A percentile compares a stretch with the other conserved stretches of the same genome.
Evolutionary conservation across 352 stramenopile species (phyloP).

Genomic region (Pythium aristosporum): DNA sequence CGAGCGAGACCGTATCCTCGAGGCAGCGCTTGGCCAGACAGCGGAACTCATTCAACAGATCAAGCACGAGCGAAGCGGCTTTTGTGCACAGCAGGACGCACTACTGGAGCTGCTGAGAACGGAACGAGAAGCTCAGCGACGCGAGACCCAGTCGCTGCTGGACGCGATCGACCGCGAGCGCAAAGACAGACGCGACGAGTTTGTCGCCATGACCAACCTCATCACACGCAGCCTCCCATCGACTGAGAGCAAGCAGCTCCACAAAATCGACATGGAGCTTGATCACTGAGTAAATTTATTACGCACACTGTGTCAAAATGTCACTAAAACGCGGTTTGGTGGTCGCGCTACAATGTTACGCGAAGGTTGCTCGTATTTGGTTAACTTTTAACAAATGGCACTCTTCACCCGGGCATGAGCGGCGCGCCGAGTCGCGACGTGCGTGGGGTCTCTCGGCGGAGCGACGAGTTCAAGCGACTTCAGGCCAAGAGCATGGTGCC

Average conservation of each 20-base stretch:
- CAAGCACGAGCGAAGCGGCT: neutral
- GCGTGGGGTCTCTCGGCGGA: no score
- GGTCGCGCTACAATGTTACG: no score
- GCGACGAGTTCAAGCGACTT: no score
- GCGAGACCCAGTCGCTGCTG: slow-evolving; percentile 5
- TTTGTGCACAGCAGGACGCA: neutral
- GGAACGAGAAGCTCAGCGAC: neutral
- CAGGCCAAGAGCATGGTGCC: no score
- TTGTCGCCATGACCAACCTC: slow-evolving; percentile 6
- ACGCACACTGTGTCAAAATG: no score
- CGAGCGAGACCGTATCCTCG: no score
- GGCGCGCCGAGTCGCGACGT: no score
- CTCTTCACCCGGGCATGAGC: no score
- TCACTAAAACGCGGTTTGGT: no score
- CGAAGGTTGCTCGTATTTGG: no score
- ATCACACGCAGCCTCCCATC: neutral
- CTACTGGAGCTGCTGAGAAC: neutral
- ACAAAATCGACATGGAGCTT: neutral
- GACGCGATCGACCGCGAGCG: slow-evolving; percentile 6
- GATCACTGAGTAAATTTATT: no score
- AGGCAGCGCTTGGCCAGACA: neutral
- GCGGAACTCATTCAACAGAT: neutral
- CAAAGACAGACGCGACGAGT: slow-evolving; percentile 11
- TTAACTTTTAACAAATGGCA: no score
- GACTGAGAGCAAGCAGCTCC: neutral